Percentiles rank a stretch among this genome's conserved stretches.
phyloP scores from a whole-genome alignment of 805 yeast species.

The Wickerhamomyces subpelliculosus region DNA sequence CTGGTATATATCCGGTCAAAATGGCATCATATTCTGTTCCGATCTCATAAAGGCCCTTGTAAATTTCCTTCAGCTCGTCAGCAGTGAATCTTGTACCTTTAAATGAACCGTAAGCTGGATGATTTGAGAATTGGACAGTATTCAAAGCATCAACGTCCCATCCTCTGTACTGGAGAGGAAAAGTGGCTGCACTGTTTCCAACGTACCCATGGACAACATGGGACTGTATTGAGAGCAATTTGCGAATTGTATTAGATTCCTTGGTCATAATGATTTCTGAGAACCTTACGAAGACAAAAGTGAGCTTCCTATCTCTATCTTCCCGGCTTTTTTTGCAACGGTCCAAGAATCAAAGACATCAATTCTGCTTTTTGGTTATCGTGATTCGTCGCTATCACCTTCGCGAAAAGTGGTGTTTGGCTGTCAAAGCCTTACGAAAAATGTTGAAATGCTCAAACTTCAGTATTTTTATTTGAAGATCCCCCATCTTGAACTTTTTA shows the following conservation, averaged over 20 bases:
- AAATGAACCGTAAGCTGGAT: slow-evolving; percentile 78
- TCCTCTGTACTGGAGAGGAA: slow-evolving; percentile 78
- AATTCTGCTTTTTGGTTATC: no score
- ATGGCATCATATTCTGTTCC: slow-evolving; percentile 54
- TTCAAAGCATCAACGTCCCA: slow-evolving; percentile 93
- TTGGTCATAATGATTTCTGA: not conserved
- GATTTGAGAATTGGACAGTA: slow-evolving; percentile 85
- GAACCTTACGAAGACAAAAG: not conserved
- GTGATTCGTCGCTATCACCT: no score
- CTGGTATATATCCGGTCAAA: slow-evolving; percentile 76
- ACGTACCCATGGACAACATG: slow-evolving; percentile 96
- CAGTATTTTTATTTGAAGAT: no score
- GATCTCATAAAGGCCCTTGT: slow-evolving; percentile 46
- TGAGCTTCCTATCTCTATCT: no score
- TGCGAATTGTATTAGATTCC: slow-evolving; percentile 2
- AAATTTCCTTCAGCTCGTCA: slow-evolving; percentile 39
- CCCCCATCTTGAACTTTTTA: no score
- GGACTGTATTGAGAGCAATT: slow-evolving; percentile 60
- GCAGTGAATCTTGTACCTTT: slow-evolving; percentile 49
- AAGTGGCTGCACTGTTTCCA: slow-evolving; percentile 86
- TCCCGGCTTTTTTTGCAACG: no score
- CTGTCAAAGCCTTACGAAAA: no score
- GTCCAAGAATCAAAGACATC: no score
- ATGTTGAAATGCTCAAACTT: no score
- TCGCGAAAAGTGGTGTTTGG: no score